Base-by-base conservation (phyloP, 2,329 filamentous ascomycete species). In the Cordyceps fumosorosea region DNA sequence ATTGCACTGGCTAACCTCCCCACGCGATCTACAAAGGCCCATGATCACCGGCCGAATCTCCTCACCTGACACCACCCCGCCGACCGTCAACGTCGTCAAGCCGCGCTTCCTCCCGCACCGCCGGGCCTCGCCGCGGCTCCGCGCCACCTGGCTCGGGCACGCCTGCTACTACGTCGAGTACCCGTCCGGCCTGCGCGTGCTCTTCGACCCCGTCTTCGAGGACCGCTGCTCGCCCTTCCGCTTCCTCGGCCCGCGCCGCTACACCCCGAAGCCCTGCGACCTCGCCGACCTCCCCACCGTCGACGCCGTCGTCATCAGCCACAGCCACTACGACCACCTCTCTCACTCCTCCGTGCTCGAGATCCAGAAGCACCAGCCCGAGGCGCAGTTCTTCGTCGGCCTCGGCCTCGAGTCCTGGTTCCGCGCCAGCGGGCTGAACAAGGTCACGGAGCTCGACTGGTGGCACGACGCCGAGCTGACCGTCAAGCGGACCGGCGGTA, bases 141-240 rank as follows among this genome's bases (percentile, higher is more conserved):
- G 92, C 60, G 90, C 93, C 40, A 98, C 93, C 47, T 97, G 93
- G 93, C 85, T 98, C 2, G 93, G 93, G 42, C 93, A 98, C 74
- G 93, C 93, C 3, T 96, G 92, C 78, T 96, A 92, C 78, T 93
- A 91, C 70, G 85, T 96, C 67, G 93, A 97, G 74, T 97, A 93
- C 69, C 91, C 92, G 1, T 83, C 84, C 16, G 93, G 93, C 0
- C 80, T 98, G 59, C 87, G 93, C 60, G 91, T 96, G 3, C 84
- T 98, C 3, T 97, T 96, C 73, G 93, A 97, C 70, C 93, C 93
- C 1, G 93, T 97, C 40, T 96, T 97, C 67, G 91, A 93, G 72
- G 86, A 91, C 65, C 86, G 91, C 68, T 97, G 93, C 76, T 87
- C 88, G 34, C 93, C 93, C 0, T 80, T 93, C 67, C 81, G 80